Conservation (phyloP, 805 yeast genomes). For the Jamesozyma rosinii region DNA sequence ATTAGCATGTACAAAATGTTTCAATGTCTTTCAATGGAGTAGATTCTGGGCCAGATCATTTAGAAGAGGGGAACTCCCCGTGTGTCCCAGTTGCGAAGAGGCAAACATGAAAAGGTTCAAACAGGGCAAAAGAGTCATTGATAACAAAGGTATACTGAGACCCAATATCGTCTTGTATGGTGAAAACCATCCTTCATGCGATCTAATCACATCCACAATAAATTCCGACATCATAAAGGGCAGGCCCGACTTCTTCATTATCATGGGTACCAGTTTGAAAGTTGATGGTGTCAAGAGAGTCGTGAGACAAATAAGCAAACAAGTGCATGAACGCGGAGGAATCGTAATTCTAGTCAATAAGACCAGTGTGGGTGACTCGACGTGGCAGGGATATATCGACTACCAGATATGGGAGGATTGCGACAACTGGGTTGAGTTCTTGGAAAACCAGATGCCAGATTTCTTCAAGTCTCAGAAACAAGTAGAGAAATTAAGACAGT, state of each 20-base stretch:
- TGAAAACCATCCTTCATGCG: constrained; percentile 85
- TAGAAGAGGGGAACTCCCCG: constrained; percentile 60
- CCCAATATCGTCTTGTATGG: constrained; percentile 92
- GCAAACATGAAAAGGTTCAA: constrained; percentile 46
- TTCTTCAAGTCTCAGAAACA: constrained; percentile 48
- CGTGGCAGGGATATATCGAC: constrained; percentile 69
- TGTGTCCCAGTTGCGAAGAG: constrained; percentile 61
- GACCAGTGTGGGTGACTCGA: constrained; percentile 47
- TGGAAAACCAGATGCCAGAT: constrained; percentile 48
- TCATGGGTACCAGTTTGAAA: constrained; percentile 86
- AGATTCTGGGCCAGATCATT: constrained; percentile 39
- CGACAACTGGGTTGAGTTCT: constrained; percentile 62
- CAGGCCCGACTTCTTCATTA: constrained; percentile 70
- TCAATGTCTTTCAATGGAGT: constrained; percentile 51
- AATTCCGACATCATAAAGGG: constrained; percentile 49
- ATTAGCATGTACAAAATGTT: constrained; percentile 69
- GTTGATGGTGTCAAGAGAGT: constrained; percentile 82
- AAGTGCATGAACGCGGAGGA: constrained; percentile 73
- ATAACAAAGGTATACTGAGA: constrained; percentile 63
- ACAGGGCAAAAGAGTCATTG: constrained; percentile 66
- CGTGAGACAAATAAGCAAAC: constrained; percentile 58
- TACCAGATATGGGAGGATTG: constrained; percentile 74
- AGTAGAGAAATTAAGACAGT: constrained; percentile 22
- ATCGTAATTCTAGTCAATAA: constrained; percentile 68
- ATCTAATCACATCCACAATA: constrained; percentile 62